Evolutionary conservation across 352 stramenopile genomes (phyloP), one percentile per base, ranked within the genome.

Genomic region (Phytophthora citrophthora): DNA sequence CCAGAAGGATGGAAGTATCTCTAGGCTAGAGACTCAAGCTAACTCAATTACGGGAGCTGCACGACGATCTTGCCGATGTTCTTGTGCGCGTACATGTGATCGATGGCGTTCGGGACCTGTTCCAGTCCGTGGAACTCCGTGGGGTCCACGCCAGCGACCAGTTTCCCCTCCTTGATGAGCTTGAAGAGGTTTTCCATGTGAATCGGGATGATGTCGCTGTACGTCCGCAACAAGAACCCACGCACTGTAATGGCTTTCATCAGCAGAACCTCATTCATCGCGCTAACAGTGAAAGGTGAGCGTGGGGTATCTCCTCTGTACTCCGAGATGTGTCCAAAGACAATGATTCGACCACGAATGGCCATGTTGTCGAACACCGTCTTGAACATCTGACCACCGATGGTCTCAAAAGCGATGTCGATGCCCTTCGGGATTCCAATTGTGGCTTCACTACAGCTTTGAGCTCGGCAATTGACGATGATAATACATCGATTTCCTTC

Each of bases 51-150:
- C 20, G 62, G 62, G 23, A 93, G 73, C 52, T 86, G 76, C 29
- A 91, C 74, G 18, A 88, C 77, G 61, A 93, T 86, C 67, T 93
- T 93, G 59, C 82, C 85, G 18, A 83, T 88, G 41, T 86, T 88
- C 40, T 88, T 85, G 70, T 83, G 75, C 16, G 62, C 71, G 50
- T 87, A 89, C 59, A 91, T 80, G 69, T 87, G 71, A 51, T 83
- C 74, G 32, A 91, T 76, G 41, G 72, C 85, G 12, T 83, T 70
- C 0, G 68, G 45, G 16, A 91, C 68, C 23, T 73, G 49, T 45
- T 87, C 70, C 7, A 93, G 81, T 23, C 68, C 59, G 5, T 79
- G 72, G 44, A 86, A 81, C 26, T 76, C 61, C 8, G 57, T 77
- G 8, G 61, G 44, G 43, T 83, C 79, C 4, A 88, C 66, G 9